Percentiles rank a stretch among this genome's conserved stretches.
These are phyloP conservation scores for Selaginella tamariscina DNA, from an alignment of 75 land plant species.

Conservation along the genomic window DNA sequence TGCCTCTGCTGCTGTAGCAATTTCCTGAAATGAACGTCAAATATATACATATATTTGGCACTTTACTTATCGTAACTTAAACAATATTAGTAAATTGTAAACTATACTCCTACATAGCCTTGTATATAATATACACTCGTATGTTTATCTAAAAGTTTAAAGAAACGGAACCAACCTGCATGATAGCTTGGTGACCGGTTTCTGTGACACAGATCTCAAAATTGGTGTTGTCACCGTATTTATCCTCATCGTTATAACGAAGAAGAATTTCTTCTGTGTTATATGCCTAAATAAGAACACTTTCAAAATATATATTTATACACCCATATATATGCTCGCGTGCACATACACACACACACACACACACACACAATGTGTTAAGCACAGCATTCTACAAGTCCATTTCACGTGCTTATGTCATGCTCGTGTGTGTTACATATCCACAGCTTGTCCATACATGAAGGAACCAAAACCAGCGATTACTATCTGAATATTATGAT, in stretches of 20 bases:
- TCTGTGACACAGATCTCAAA: slow-evolving; percentile 12
- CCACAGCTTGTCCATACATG: too few relatives aligned
- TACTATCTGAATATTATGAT: background rate
- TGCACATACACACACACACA: too few relatives aligned
- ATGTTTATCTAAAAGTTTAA: too few relatives aligned
- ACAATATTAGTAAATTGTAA: too few relatives aligned
- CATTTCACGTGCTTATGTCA: background rate
- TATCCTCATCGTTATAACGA: slow-evolving; percentile 19
- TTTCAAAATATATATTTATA: background rate
- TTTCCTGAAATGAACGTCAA: slow-evolving; percentile 1
- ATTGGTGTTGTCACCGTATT: slow-evolving; percentile 16
- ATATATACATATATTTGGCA: background rate
- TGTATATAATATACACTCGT: too few relatives aligned
- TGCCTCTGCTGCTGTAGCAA: background rate
- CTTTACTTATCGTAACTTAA: too few relatives aligned
- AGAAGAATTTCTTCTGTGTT: slow-evolving; percentile 15
- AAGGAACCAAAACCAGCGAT: too few relatives aligned
- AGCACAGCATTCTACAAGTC: background rate
- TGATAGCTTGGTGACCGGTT: slow-evolving; percentile 7
- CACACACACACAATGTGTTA: too few relatives aligned
- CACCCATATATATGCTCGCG: too few relatives aligned
- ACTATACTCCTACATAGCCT: too few relatives aligned
- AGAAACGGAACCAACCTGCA: slow-evolving; percentile 6
- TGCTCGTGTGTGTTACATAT: background rate
- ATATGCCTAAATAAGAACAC: slow-evolving; percentile 12